These are phyloP conservation scores for Groenewaldozyma auringiensis DNA, from an alignment of 1,139 yeast species.

Conservation along the genomic window DNA sequence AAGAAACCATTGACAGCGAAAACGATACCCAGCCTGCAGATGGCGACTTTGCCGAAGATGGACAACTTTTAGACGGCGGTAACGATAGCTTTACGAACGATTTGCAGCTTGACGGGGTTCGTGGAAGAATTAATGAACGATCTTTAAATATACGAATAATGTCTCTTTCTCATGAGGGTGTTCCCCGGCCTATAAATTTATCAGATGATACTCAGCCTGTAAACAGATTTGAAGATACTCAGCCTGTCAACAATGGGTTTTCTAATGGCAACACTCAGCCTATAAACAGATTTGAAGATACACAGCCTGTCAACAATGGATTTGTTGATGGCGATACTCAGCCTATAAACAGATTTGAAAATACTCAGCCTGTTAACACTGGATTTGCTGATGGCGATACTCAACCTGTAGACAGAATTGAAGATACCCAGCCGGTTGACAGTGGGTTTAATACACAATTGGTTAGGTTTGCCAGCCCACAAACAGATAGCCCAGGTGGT, in stretches of 20 bases:
- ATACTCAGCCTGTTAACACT: neutral
- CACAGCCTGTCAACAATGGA: neutral
- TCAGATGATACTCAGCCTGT: slow-evolving; percentile 6
- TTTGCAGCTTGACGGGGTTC: no score
- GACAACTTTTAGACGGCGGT: no score
- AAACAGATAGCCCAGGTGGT: no score
- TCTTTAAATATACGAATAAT: no score
- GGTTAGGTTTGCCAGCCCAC: no score
- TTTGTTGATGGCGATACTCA: neutral
- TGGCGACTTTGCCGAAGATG: no score
- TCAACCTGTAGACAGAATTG: neutral
- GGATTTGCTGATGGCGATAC: neutral
- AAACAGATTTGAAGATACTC: neutral
- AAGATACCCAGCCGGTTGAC: neutral
- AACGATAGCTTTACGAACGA: no score
- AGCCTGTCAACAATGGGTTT: neutral
- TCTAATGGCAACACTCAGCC: neutral
- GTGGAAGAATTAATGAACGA: neutral
- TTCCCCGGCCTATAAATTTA: no score
- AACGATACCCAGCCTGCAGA: neutral
- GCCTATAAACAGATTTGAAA: neutral
- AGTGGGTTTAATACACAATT: no score
- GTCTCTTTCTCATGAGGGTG: no score
- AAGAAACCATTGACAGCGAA: no score
- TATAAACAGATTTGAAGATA: neutral